These are phyloP conservation scores for Lagenidium sp. DNA, from an alignment of 352 stramenopile genomes.

Conservation along the genomic window DNA sequence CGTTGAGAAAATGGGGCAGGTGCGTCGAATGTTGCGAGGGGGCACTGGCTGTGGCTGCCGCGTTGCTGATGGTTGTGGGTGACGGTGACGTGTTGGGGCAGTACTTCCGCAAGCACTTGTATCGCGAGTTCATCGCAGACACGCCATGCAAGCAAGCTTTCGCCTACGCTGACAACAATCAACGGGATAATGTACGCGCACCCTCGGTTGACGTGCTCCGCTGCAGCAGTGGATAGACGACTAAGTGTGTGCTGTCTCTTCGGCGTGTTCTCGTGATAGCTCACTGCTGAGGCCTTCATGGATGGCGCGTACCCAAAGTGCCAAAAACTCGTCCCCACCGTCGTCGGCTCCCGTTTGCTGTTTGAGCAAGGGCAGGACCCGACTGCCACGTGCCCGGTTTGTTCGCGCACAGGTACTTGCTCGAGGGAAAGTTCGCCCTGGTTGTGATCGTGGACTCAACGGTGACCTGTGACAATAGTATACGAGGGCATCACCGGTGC, in stretches of 20 bases:
- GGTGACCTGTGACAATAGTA: constrained; percentile 13
- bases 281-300: constrained; percentile 60
- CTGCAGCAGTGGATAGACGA: neutral
- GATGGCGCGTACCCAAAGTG: constrained; percentile 40
- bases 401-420: constrained; percentile 47
- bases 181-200: constrained; percentile 55
- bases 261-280: constrained; percentile 19
- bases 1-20: constrained; percentile 56
- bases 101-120: constrained; percentile 69
- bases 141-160: constrained; percentile 46
- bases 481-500: constrained; percentile 64
- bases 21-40: no score
- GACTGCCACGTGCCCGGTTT: constrained; percentile 53
- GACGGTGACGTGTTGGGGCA: constrained; percentile 9
- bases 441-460: no score
- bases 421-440: no score
- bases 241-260: no score
- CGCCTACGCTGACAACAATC: constrained; percentile 61
- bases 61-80: no score
- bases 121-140: constrained; percentile 41
- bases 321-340: constrained; percentile 45
- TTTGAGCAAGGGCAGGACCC: constrained; percentile 73
- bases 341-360: constrained; percentile 37
- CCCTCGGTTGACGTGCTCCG: neutral
- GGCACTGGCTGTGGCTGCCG: no score